A percentile compares a stretch with the other conserved stretches of the same genome.
Conservation (phyloP, 2,329 filamentous ascomycete species). For the Helicocarpus griseus region DNA sequence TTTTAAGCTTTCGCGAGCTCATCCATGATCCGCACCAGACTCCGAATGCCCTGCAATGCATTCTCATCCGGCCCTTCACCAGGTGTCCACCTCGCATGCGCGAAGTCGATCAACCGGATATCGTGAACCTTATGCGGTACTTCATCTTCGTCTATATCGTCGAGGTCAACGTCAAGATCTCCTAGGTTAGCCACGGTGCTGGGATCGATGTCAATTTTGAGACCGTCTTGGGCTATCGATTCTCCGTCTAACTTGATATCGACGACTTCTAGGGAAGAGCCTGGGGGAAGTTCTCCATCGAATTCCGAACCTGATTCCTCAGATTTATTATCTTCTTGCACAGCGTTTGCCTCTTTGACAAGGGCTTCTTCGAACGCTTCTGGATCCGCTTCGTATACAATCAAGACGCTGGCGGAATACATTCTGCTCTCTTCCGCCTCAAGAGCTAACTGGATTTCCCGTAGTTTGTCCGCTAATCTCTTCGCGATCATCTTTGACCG, state of each 20-base stretch:
- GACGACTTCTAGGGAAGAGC: conserved; percentile 23
- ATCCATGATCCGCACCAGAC: conserved; percentile 60
- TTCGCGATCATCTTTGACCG: conserved; percentile 35
- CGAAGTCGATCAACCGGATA: conserved; percentile 92
- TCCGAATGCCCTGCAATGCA: conserved; percentile 62
- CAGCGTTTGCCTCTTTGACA: conserved; percentile 21
- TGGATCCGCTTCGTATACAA: conserved; percentile 57
- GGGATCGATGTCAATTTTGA: conserved; percentile 28
- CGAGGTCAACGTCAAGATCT: conserved; percentile 32
- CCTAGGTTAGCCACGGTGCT: conserved; percentile 34
- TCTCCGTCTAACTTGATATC: conserved; percentile 23
- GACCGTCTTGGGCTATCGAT: conserved; percentile 19
- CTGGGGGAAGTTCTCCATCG: conserved; percentile 11
- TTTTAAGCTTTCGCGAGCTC: conserved; percentile 42
- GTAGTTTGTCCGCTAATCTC: conserved; percentile 33
- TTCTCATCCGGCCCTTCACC: conserved; percentile 84
- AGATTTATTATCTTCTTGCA: conserved; percentile 16
- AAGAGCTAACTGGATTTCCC: conserved; percentile 37
- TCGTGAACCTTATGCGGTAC: conserved; percentile 58
- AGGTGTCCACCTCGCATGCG: conserved; percentile 76
- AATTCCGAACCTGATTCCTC: conserved; percentile 19
- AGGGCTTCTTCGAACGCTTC: conserved; percentile 44
- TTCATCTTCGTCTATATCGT: conserved; percentile 49
- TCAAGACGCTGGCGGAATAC: conserved; percentile 56
- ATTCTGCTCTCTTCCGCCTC: conserved; percentile 54